These are phyloP conservation scores for Backusella parvicylindrica DNA, from an alignment of 192 early-diverging fungal species.

Conservation along the genomic window DNA sequence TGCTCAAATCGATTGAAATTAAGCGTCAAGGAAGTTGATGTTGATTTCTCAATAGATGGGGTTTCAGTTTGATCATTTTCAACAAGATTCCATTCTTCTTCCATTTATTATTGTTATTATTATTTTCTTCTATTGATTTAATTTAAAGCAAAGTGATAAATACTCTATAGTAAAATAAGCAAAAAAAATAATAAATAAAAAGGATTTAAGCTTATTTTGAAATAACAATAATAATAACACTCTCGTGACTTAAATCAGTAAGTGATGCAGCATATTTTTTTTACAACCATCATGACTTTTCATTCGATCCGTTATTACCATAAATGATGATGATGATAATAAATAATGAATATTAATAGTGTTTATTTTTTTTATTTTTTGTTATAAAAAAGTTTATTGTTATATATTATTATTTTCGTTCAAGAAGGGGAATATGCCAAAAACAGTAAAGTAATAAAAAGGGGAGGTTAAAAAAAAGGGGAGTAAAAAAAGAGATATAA, in stretches of 20 bases:
- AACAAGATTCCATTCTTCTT: constrained; percentile 10
- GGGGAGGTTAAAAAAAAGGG: neutral
- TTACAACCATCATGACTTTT: neutral
- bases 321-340: neutral
- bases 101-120: neutral
- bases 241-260: neutral
- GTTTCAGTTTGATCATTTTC: neutral
- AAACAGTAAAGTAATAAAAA: neutral
- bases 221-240: neutral
- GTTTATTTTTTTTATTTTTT: neutral
- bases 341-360: neutral
- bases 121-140: neutral
- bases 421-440: neutral
- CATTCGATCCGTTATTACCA: neutral
- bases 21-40: neutral
- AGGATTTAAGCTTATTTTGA: neutral
- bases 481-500: neutral
- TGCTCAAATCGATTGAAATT: constrained; percentile 7
- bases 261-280: neutral
- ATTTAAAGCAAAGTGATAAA: too few species aligned
- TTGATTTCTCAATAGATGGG: neutral
- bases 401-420: neutral
- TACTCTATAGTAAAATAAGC: too few species aligned
- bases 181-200: neutral
- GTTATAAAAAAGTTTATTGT: neutral